A percentile compares a stretch with the other conserved stretches of the same genome.
Conservation (phyloP, 179 eudicot species). For the Sideroxylon spinosum region DNA sequence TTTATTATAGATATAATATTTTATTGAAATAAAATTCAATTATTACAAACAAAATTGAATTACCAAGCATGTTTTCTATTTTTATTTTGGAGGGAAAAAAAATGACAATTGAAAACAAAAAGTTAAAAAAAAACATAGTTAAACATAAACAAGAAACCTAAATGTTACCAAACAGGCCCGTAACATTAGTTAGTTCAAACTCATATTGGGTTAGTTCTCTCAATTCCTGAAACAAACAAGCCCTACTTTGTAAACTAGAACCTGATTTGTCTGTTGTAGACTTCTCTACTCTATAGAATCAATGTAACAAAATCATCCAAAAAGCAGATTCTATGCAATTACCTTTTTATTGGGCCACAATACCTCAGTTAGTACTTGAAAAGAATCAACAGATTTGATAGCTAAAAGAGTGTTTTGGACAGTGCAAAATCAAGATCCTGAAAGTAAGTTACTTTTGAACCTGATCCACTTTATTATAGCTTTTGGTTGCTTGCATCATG, state of each 20-base stretch:
- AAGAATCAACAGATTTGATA: no score
- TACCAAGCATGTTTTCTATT: no score
- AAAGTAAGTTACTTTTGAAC: not conserved
- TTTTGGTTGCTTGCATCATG: not conserved
- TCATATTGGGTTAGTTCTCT: not conserved
- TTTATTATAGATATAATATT: no score
- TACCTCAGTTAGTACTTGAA: not conserved
- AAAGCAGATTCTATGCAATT: not conserved
- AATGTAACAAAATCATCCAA: not conserved
- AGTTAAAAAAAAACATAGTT: no score
- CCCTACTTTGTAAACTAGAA: not conserved
- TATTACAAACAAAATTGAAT: no score
- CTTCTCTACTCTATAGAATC: not conserved
- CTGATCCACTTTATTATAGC: not conserved
- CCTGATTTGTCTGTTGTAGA: not conserved
- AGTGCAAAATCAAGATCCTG: not conserved
- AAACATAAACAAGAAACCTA: no score
- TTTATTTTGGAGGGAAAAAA: no score
- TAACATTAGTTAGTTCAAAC: not conserved
- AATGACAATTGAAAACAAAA: no score
- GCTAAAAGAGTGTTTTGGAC: not conserved
- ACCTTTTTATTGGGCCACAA: not conserved
- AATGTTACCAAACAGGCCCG: no score
- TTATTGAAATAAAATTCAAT: no score
- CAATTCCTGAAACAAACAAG: not conserved